Evolutionary conservation across 1,139 yeast genomes (phyloP).

Genomic region (Suhomyces ambrosiae): DNA sequence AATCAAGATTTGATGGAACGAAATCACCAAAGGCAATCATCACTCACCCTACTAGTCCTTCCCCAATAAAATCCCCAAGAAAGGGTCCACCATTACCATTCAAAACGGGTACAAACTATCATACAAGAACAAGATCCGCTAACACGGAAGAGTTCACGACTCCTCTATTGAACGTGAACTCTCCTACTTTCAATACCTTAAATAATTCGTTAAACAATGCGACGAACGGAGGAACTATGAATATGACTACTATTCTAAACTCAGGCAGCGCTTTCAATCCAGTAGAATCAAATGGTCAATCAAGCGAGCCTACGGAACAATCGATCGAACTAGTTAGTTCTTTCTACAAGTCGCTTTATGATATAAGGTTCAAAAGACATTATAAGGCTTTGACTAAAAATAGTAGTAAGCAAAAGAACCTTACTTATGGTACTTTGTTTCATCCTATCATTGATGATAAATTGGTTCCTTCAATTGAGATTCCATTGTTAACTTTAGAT

Average conservation of each 20-base stretch:
- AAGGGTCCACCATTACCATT: constrained; percentile 7
- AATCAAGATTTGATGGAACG: constrained; percentile 11
- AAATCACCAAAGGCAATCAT: constrained; percentile 9
- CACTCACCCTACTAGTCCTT: constrained; percentile 13
- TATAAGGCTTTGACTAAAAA: constrained; percentile 19
- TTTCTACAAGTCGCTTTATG: constrained; percentile 40
- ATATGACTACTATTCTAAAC: constrained; percentile 15
- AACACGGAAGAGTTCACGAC: constrained; percentile 16
- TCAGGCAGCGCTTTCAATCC: not conserved
- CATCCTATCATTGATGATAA: constrained; percentile 45
- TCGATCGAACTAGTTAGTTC: constrained; percentile 28
- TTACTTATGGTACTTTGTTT: constrained; percentile 26
- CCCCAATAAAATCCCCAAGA: constrained; percentile 12
- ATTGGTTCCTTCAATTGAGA: constrained; percentile 43
- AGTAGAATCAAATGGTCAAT: not conserved
- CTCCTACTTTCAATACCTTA: constrained; percentile 14
- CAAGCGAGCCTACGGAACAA: constrained; percentile 8
- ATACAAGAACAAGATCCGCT: constrained; percentile 17
- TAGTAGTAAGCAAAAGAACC: constrained; percentile 11
- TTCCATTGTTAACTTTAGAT: constrained; percentile 40
- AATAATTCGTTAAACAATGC: constrained; percentile 14
- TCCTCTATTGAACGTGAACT: constrained; percentile 12
- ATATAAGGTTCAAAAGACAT: constrained; percentile 37
- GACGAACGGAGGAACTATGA: constrained; percentile 16
- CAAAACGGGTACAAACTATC: constrained; percentile 11